These are phyloP conservation scores for Draba incana DNA, from an alignment of 345 rosid species.

Conservation along the genomic window DNA sequence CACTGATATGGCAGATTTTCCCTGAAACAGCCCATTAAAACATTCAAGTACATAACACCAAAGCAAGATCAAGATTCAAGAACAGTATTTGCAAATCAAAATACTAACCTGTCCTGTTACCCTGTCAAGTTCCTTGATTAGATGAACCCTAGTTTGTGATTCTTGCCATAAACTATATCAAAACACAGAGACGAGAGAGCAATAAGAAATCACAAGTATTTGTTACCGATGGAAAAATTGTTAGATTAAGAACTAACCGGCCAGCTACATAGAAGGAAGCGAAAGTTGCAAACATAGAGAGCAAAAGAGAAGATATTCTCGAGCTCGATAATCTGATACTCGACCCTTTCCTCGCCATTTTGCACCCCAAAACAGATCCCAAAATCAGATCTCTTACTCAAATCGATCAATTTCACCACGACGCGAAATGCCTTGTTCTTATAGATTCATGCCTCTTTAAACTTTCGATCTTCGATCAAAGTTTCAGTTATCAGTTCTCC, in stretches of 20 bases:
- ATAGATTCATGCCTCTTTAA: not conserved
- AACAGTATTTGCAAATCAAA: not conserved
- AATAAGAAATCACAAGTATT: not conserved
- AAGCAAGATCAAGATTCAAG: conserved; percentile 12
- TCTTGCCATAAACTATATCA: conserved; percentile 82
- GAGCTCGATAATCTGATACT: conserved; percentile 44
- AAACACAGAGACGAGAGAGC: conserved; percentile 19
- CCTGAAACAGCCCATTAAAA: conserved; percentile 46
- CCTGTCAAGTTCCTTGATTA: conserved; percentile 72
- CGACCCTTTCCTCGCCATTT: conserved; percentile 58
- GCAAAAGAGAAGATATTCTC: conserved; percentile 60
- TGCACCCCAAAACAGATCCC: conserved; percentile 24
- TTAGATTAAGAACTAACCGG: conserved; percentile 52
- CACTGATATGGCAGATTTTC: conserved; percentile 81
- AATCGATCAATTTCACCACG: conserved; percentile 10
- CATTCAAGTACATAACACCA: conserved; percentile 1
- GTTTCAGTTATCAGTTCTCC: not conserved
- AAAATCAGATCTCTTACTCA: conserved; percentile 27
- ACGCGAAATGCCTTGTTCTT: not conserved
- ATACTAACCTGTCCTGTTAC: conserved; percentile 71
- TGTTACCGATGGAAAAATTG: not conserved
- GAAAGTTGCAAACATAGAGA: conserved; percentile 70
- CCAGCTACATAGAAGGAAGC: conserved; percentile 81
- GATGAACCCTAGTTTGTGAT: conserved; percentile 73
- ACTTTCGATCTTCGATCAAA: not conserved